phyloP scores from a whole-genome alignment of 371 early-diverging fungal species.

The Rhizopus delemar region DNA sequence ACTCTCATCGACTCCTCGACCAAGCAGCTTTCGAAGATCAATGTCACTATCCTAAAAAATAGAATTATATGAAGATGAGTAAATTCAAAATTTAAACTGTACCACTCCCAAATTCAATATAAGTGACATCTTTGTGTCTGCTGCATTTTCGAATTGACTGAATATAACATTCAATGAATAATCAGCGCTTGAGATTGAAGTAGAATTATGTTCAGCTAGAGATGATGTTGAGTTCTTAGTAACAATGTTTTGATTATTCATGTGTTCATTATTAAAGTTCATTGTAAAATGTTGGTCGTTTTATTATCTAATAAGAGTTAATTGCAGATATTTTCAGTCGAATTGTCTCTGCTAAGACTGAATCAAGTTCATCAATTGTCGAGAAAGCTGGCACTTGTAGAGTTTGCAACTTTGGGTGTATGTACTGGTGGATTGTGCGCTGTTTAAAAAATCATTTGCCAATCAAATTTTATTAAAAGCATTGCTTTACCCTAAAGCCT shows the following conservation, averaged over 20 bases:
- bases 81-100: constrained; percentile 6
- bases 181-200: constrained; percentile 40
- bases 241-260: background rate
- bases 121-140: constrained; percentile 45
- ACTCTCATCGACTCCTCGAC: constrained; percentile 70
- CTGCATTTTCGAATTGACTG: constrained; percentile 46
- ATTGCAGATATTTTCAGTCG: background rate
- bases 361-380: constrained; percentile 1
- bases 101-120: constrained; percentile 47
- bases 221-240: background rate
- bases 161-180: constrained; percentile 52
- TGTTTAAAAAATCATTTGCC: background rate
- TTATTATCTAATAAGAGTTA: background rate
- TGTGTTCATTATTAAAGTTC: constrained; percentile 1
- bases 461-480: background rate
- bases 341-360: constrained; percentile 1
- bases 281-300: background rate
- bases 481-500: too few relatives aligned
- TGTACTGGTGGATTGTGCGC: background rate
- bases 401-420: background rate
- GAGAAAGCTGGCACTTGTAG: background rate
- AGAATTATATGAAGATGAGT: background rate
- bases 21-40: constrained; percentile 65
- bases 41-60: constrained; percentile 60
- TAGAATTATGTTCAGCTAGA: background rate